Evolutionary conservation across 2,329 filamentous ascomycete species (phyloP), one percentile per base, ranked within the genome.

Genomic region (Lachnum nothofagi): DNA sequence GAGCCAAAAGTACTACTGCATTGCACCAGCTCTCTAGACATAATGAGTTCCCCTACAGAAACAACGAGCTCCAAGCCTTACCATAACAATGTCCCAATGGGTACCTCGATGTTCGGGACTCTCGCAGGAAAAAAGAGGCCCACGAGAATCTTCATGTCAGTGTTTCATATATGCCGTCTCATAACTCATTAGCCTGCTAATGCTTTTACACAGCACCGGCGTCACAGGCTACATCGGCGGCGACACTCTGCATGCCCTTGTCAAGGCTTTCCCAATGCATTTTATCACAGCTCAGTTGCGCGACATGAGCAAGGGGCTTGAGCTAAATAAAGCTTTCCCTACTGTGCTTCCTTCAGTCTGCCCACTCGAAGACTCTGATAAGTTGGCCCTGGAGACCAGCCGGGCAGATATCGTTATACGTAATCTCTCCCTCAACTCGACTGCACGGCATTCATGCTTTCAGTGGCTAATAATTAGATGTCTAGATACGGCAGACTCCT

Each of bases 271-370:
- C 46, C 74, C 74, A n/a, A n/a, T 3, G 72, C 77, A 25, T 74
- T 72, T 39, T 67, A 72, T 29, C 70, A 74, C 51, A 73, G 72
- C 3, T 69, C 67, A n/a, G 63, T 78, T 3, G 73, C 77, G 1
- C 69, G 75, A 19, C 72, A 73, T 57, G 72, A 73, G 53, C 74
- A 72, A 59, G 74, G 71, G 24, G 71, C 71, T 12, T 65, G 64
- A 45, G 65, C 78, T 10, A 70, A 70, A 3, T 61, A 67, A 12
- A 63, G 67, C 9, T 80, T 73, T 49, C 67, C 77, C 3, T 70
- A n/a, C 68, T 5, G 63, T 76, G 43, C 67, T 67, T 12, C 66
- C 79, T n/a, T 73, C 79, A 1, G 72, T 77, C 48, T 77, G 78
- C 22, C 68, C 70, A 41, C 67, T 77, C 3, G 72, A 78, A 37